Evolutionary conservation across 129 eudicot species (phyloP), one percentile per base, ranked within the genome.

Genomic region (Escallonia rubra): DNA sequence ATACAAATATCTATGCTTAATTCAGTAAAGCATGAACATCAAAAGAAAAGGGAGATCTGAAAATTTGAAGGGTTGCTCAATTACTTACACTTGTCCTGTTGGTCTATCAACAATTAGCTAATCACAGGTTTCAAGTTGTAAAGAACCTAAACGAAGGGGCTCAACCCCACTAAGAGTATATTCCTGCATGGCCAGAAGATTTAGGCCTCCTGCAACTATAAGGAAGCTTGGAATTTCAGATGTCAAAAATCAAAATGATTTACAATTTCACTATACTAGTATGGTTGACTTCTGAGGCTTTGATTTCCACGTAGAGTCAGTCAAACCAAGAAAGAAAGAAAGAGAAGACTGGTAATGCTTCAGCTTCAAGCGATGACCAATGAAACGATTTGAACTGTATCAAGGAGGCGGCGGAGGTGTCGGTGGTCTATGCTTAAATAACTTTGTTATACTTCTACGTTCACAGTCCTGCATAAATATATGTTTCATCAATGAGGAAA

Each of bases 381-480:
- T 23, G 34, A 23, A 23, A 7, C 3, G 15, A 64, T 6, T 54
- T 54, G 61, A 42, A 15, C 40, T 65, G n/a, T 52, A 13, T 80
- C 76, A 80, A 40, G 76, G 80, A 47, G 58, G 62, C 16, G 82
- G 56, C 61, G 82, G 82, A 65, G 80, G 66, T 43, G 68, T 56
- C 39, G 38, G 51, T 64, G 55, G 72, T 73, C 96, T 91, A 69
- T 91, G 97, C 64, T 71, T 90, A 74, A 91, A 91, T 76, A 91
- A 75, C 94, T 91, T 91, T 43, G 84, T 83, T 11, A 88, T 64
- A 57, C 91, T 81, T 83, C 97, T 79, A 50, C 97, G 90, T 76
- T 91, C 97, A 66, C 97, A 91, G 68, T 91, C 97, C 97, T 91
- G 79, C 83, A 80, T 52, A 61, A 41, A 40, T 8, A 6, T 10